Conservation (phyloP, 495 filamentous ascomycete species). For the Lasiosphaeria miniovina region DNA sequence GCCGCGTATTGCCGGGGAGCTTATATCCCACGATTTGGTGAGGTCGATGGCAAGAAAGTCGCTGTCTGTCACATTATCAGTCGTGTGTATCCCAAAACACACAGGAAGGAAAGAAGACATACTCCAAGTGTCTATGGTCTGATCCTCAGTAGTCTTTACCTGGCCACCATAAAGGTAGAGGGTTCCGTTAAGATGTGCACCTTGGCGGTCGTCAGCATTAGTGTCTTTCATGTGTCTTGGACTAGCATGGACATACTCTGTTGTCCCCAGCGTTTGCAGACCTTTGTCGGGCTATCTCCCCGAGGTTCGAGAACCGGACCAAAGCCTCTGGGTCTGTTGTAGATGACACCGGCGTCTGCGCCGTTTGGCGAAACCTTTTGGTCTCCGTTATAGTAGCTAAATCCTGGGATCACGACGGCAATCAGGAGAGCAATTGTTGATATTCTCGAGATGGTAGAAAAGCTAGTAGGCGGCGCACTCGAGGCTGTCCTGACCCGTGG, state of each 20-base stretch:
- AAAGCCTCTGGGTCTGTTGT: constrained; percentile 18
- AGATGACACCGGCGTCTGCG: constrained; percentile 47
- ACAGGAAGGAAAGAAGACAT: constrained; percentile 24
- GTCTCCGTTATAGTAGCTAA: constrained; percentile 40
- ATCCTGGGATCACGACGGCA: constrained; percentile 49
- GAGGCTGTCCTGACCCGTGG: constrained; percentile 41
- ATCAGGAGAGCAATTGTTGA: constrained; percentile 52
- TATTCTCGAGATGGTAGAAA: constrained; percentile 39
- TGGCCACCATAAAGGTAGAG: constrained; percentile 75
- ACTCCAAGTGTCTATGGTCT: constrained; percentile 64
- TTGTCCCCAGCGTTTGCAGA: constrained; percentile 67
- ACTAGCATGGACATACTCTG: constrained; percentile 48
- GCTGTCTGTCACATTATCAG: constrained; percentile 53
- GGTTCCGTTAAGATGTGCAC: constrained; percentile 64
- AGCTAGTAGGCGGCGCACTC: constrained; percentile 38
- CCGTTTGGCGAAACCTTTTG: constrained; percentile 34
- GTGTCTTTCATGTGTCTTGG: constrained; percentile 15
- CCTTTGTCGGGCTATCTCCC: constrained; percentile 47
- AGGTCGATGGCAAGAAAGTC: constrained; percentile 65
- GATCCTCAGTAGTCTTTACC: constrained; percentile 47
- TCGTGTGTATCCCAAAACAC: background rate
- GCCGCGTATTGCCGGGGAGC: constrained; percentile 55
- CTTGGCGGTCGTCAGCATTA: constrained; percentile 15
- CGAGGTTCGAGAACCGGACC: constrained; percentile 35
- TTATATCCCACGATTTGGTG: constrained; percentile 64